These are phyloP conservation scores for Rhizopus microsporus DNA, from an alignment of 371 early-diverging fungal species.

Conservation along the genomic window DNA sequence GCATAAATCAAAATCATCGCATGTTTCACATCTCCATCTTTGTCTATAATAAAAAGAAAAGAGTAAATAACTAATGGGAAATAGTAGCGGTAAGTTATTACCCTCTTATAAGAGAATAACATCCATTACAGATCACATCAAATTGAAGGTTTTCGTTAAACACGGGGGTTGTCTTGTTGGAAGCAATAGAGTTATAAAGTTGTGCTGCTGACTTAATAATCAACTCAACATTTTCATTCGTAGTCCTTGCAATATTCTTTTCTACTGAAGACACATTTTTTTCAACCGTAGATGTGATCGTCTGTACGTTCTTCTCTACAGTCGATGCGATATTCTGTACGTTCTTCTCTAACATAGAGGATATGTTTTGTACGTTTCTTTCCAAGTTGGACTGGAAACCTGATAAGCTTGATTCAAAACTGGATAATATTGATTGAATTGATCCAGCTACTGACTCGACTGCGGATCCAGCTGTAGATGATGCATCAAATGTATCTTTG, in stretches of 20 bases:
- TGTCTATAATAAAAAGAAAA: slow-evolving; percentile 8
- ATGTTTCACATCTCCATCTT: slow-evolving; percentile 46
- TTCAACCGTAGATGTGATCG: neutral
- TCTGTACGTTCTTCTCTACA: neutral
- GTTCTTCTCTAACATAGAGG: neutral
- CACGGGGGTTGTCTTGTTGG: neutral
- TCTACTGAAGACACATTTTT: neutral
- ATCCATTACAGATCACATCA: slow-evolving; percentile 50
- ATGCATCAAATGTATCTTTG: too few species aligned
- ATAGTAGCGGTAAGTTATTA: neutral
- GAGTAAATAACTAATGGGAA: slow-evolving; percentile 6
- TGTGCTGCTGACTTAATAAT: neutral
- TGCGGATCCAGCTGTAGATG: too few species aligned
- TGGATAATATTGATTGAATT: too few species aligned
- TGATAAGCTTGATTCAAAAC: too few species aligned
- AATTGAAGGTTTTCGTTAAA: slow-evolving; percentile 6
- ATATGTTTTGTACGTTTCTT: neutral
- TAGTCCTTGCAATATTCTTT: neutral
- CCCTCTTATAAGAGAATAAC: slow-evolving; percentile 40
- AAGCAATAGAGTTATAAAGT: slow-evolving; percentile 14
- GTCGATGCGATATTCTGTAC: neutral
- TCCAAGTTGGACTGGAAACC: neutral
- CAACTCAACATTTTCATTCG: neutral
- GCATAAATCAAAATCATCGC: slow-evolving; percentile 56
- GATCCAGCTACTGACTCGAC: too few species aligned